A percentile compares a stretch with the other conserved stretches of the same genome.
Conservation (phyloP, 129 eudicot species). For the Ambrosia trifida region DNA sequence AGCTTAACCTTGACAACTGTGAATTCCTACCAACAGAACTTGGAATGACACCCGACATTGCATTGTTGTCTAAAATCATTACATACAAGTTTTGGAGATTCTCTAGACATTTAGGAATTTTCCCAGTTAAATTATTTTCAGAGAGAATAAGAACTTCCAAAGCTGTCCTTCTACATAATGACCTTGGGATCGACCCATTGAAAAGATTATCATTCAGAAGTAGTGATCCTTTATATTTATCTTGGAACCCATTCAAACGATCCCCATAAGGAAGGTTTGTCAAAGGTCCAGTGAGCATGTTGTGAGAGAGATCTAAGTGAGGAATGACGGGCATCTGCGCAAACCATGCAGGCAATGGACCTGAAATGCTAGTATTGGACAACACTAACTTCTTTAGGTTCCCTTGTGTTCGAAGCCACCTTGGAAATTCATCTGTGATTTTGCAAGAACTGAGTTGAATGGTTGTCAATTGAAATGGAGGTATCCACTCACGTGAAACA, state of each 20-base stretch:
- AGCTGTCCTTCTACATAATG: constrained; percentile 6
- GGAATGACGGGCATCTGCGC: neutral
- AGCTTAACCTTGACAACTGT: constrained; percentile 14
- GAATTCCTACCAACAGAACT: constrained; percentile 16
- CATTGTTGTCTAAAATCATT: constrained; percentile 16
- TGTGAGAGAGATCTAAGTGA: constrained; percentile 24
- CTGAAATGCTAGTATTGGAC: constrained; percentile 27
- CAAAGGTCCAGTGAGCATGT: constrained; percentile 22
- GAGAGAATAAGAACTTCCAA: constrained; percentile 22
- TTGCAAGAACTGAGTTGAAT: constrained; percentile 1
- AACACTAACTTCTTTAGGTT: constrained; percentile 3
- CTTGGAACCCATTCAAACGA: neutral
- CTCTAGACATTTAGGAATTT: constrained; percentile 28
- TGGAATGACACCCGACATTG: constrained; percentile 24
- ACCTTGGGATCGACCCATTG: constrained; percentile 9
- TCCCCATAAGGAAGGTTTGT: constrained; percentile 6
- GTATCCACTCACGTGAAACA: constrained; percentile 18
- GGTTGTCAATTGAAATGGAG: neutral
- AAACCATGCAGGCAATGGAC: constrained; percentile 15
- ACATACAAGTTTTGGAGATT: neutral
- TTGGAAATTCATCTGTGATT: constrained; percentile 22
- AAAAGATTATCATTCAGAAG: constrained; percentile 19
- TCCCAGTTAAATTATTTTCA: constrained; percentile 24
- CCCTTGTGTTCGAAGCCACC: constrained; percentile 29
- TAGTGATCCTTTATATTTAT: neutral